phyloP scores from a whole-genome alignment of 306 rosid species.

The Prunus kanzakura region DNA sequence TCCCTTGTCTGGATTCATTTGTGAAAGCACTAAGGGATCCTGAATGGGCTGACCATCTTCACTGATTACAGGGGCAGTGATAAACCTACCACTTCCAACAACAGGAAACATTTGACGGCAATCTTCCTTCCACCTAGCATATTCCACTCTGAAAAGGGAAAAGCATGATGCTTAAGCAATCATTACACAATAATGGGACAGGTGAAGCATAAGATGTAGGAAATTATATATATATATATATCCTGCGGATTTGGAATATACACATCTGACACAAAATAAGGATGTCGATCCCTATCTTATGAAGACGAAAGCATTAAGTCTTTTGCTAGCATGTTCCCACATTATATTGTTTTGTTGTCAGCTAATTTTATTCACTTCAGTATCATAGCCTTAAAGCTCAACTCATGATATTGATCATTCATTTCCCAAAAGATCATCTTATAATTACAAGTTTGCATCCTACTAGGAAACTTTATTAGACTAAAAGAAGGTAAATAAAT shows the following conservation, averaged over 20 bases:
- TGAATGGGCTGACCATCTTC: constrained; percentile 83
- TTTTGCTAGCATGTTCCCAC: neutral
- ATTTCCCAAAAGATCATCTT: neutral
- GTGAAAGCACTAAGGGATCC: constrained; percentile 68
- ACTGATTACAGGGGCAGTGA: constrained; percentile 81
- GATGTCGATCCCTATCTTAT: neutral
- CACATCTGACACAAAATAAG: neutral
- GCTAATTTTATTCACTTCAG: neutral
- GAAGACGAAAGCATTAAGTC: neutral
- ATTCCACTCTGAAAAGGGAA: constrained; percentile 54
- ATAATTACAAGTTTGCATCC: neutral
- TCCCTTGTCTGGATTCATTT: constrained; percentile 54
- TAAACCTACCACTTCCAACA: constrained; percentile 89
- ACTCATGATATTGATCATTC: neutral
- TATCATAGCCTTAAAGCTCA: neutral
- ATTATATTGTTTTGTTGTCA: neutral
- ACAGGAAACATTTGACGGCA: constrained; percentile 83
- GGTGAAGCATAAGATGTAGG: neutral
- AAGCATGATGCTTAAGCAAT: constrained; percentile 3
- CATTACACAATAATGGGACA: neutral
- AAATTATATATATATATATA: neutral
- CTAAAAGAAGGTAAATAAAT: neutral
- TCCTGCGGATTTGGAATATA: neutral
- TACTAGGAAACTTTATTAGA: neutral
- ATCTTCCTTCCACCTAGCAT: constrained; percentile 81